Evolutionary conservation across 345 rosid species (phyloP).

Genomic region (Camelina neglecta): DNA sequence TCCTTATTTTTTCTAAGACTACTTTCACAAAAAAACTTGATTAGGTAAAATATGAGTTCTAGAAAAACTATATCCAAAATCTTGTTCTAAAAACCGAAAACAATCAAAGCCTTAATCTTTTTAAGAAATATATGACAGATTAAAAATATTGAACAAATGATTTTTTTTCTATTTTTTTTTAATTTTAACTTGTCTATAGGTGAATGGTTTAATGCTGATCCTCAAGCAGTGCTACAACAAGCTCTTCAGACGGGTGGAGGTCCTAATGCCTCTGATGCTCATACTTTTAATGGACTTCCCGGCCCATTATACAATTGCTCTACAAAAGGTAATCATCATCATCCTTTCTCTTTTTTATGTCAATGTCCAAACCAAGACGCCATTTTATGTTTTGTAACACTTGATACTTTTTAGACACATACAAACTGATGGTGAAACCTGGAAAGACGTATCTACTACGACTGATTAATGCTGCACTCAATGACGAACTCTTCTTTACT

Average conservation of each 20-base stretch:
- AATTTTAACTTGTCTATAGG: constrained; percentile 37
- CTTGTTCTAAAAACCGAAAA: too few relatives aligned
- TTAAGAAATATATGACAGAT: too few relatives aligned
- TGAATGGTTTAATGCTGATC: constrained; percentile 78
- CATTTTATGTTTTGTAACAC: background rate
- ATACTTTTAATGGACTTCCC: constrained; percentile 75
- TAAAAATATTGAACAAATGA: background rate
- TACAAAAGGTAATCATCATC: constrained; percentile 47
- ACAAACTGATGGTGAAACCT: constrained; percentile 62
- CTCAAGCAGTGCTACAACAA: constrained; percentile 65
- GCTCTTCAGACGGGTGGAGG: constrained; percentile 69
- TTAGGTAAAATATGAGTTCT: too few relatives aligned
- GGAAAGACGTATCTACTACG: constrained; percentile 74
- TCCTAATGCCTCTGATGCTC: constrained; percentile 81
- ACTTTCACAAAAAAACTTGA: too few relatives aligned
- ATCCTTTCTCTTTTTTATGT: background rate
- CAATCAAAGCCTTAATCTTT: too few relatives aligned
- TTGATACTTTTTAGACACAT: constrained; percentile 52
- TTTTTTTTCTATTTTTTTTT: background rate
- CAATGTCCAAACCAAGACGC: background rate
- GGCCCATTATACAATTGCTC: constrained; percentile 88
- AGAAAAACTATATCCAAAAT: too few relatives aligned
- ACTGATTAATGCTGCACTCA: constrained; percentile 78
- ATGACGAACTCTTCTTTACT: constrained; percentile 75
- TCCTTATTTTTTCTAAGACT: too few relatives aligned